Evolutionary conservation across 1,139 yeast genomes (phyloP), one percentile per base, ranked within the genome.

Genomic region (Protomyces gravidus): DNA sequence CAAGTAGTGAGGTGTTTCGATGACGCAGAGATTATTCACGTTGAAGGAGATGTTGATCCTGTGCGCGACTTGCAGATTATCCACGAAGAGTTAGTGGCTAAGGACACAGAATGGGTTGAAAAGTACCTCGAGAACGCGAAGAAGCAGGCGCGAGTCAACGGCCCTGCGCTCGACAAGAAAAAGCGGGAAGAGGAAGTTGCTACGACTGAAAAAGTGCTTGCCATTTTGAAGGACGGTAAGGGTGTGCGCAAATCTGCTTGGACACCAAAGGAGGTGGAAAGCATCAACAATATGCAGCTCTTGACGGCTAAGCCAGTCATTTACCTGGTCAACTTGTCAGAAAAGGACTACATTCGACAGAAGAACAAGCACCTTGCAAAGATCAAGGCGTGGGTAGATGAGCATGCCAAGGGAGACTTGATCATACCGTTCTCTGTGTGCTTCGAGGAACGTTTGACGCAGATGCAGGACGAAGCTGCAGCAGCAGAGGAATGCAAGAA

Each of bases 1-100:
- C 98, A 94, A 77, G 96, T 92, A 67, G 97, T 92, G 62, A 86
- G 99, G 79, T 86, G 95, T 76, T 92, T 92, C 70, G 98, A 92
- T 72, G 98, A 92, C 74, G 94, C 97, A 59, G 99, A 92, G 70
- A 92, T 92, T 70, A 90, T 90, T 68, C 99, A 92, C 75, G 88
- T 92, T 69, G 97, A 90, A 76, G 97, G 96, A 75, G 97, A 90
- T 72, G 98, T 92, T 65, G 85, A 92, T 75, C 98, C 99, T 65
- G 84, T 81, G 61, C 88, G 96, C 71, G 99, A 92, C 76, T 83
- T 94, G 76, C 95, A 89, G 67, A 90, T 92, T 71, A 89, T 94
- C 71, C 81, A 81, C 68, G 89, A 87, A 65, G 99, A 92, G 77
- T 83, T 92, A 75, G 85, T 97, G 78, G 82, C 90, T 72, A 92